Conservation (phyloP, 2,329 filamentous ascomycete genomes). For the Aspergillus sp. region DNA sequence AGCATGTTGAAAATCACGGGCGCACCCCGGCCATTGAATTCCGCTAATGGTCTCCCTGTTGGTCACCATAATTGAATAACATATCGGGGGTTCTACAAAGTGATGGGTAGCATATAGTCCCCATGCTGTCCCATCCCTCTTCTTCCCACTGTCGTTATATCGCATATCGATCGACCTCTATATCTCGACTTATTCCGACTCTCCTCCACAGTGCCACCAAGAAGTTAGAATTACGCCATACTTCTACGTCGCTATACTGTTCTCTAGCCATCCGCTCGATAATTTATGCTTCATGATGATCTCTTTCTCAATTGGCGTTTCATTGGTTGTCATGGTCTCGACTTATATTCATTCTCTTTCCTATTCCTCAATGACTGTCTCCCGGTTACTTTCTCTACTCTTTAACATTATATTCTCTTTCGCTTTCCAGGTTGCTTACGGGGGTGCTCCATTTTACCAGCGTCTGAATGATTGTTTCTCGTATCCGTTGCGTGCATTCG, state of each 20-base stretch:
- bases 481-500: not conserved
- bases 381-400: not conserved
- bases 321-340: slow-evolving; percentile 15
- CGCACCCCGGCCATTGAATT: slow-evolving; percentile 89
- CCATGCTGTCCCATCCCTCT: not conserved
- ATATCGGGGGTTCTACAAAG: not conserved
- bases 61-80: not conserved
- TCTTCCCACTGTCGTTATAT: slow-evolving; percentile 1
- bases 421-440: not conserved
- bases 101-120: not conserved
- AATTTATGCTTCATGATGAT: slow-evolving; percentile 16
- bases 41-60: slow-evolving; percentile 53
- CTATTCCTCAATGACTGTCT: not conserved
- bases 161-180: not conserved
- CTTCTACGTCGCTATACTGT: not conserved
- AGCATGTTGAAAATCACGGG: slow-evolving; percentile 80
- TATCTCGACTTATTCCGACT: not conserved
- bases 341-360: slow-evolving; percentile 1
- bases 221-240: not conserved
- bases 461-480: slow-evolving; percentile 1
- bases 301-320: slow-evolving; percentile 16
- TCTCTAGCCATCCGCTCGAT: not conserved
- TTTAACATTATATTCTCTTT: not conserved
- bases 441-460: not conserved
- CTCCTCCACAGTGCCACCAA: not conserved